Evolutionary conservation across 768 basidiomycete species (phyloP), one percentile per base, ranked within the genome.

Genomic region (Pleurotus giganteus): DNA sequence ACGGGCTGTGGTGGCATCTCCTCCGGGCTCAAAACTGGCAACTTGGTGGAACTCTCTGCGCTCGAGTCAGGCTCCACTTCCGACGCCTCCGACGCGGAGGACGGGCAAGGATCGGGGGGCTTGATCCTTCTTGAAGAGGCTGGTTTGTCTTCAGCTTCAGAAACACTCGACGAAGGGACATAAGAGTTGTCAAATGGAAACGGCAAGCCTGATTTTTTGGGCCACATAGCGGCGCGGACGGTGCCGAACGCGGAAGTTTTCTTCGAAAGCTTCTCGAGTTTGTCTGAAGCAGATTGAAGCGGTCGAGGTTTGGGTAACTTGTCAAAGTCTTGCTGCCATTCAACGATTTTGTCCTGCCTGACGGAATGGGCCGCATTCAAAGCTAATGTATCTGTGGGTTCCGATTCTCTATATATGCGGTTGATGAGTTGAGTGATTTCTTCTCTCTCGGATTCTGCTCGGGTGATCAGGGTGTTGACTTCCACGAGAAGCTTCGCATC

Each of bases 291-390:
- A 1, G 69, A 62, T 65, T 78, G 75, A 58, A 69, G 68, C 62
- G 78, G 74, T 61, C 83, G 86, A 53, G 79, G 86, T 63, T 88
- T 91, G 5, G 88, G 88, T 26, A 98, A 77, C 49, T 85, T 83
- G 61, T 93, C 89, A 60, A 96, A 94, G 65, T 98, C 94, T 58
- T 83, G 83, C 68, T 99, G 94, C 91, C 95, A 98, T n/a, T 89
- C 91, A 13, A 96, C 92, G 44, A 96, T 92, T 66, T 88, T 89
- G 62, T 96, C 93, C 72, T 98, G 96, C 43, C 94, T 80, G 57
- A 85, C 86, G 1, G 89, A 85, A 45, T 94, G 85, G 4, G 94
- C 89, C 60, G 83, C 83, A 58, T 94, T 98, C 47, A 95, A 78
- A 32, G 88, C 90, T 39, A 96, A 79, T 0, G 94, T 95, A 65